A percentile compares a stretch with the other conserved stretches of the same genome.
Conservation (phyloP, 108 stramenopile genomes). For the Nitzschia sp. region DNA sequence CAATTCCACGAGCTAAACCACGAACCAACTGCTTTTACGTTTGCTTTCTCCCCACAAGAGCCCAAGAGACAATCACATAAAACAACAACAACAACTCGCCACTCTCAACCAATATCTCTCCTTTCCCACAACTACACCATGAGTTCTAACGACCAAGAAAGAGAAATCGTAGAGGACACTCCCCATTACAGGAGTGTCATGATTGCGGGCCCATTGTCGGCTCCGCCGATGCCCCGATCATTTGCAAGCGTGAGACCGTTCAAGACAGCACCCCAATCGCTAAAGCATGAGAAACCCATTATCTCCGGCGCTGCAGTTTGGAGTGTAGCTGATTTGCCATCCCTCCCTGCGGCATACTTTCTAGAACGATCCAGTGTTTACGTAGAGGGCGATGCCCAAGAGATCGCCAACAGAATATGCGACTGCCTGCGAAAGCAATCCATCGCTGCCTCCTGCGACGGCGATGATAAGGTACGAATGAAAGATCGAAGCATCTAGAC, state of each 20-base stretch:
- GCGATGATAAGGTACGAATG: slow-evolving; percentile 22
- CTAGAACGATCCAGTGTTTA: slow-evolving; percentile 31
- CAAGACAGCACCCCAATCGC: background rate
- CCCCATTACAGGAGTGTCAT: slow-evolving; percentile 33
- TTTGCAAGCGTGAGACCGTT: slow-evolving; percentile 7
- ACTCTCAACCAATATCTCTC: too few relatives aligned
- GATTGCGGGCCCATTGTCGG: slow-evolving; percentile 17
- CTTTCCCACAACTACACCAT: background rate
- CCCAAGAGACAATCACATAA: too few relatives aligned
- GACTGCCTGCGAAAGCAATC: slow-evolving; percentile 2
- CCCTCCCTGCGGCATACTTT: slow-evolving; percentile 18
- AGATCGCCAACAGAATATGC: slow-evolving; percentile 25
- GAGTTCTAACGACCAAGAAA: background rate
- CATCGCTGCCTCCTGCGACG: background rate
- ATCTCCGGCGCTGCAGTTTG: background rate
- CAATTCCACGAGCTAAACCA: too few relatives aligned
- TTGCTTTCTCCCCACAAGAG: too few relatives aligned
- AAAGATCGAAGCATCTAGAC: too few relatives aligned
- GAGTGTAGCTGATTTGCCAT: slow-evolving; percentile 15
- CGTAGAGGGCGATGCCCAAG: slow-evolving; percentile 11
- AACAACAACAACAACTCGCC: too few relatives aligned
- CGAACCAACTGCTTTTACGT: too few relatives aligned
- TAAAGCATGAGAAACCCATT: background rate
- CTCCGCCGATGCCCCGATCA: slow-evolving; percentile 11
- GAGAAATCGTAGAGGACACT: slow-evolving; percentile 21